A percentile compares a stretch with the other conserved stretches of the same genome.
Conservation (phyloP, 805 yeast genomes). For the Debaryomyces castellii region DNA sequence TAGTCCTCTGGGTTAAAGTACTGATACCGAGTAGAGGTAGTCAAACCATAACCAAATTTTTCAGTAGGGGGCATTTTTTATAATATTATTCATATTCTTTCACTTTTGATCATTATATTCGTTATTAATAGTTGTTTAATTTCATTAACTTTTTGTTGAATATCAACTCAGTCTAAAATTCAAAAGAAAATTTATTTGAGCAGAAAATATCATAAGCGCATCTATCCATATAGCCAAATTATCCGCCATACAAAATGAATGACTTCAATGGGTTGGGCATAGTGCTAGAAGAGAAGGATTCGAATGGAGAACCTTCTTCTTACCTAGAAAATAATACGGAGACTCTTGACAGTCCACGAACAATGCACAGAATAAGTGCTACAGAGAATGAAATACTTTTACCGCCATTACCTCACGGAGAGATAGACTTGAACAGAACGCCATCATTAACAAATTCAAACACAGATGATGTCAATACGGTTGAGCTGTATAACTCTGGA, state of each 20-base stretch:
- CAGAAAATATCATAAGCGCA: not conserved
- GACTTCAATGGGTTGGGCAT: conserved; percentile 29
- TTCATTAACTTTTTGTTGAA: not conserved
- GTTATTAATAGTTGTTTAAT: not conserved
- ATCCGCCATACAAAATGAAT: not conserved
- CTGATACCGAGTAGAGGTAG: not conserved
- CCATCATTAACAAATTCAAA: not conserved
- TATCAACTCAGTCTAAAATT: not conserved
- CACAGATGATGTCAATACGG: conserved; percentile 6
- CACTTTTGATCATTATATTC: not conserved
- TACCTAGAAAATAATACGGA: not conserved
- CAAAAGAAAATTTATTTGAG: not conserved
- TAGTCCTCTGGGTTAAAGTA: not conserved
- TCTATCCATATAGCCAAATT: not conserved
- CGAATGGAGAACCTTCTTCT: not conserved
- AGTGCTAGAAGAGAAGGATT: conserved; percentile 27
- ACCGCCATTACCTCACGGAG: conserved; percentile 30
- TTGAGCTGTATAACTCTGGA: not conserved
- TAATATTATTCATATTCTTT: not conserved
- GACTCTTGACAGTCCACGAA: not conserved
- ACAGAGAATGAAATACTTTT: conserved; percentile 18
- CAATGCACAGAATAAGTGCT: not conserved
- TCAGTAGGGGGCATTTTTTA: not conserved
- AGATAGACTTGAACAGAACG: conserved; percentile 3
- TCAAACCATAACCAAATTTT: not conserved